Evolutionary conservation across 306 rosid species (phyloP), one percentile per base, ranked within the genome.

Genomic region (Datisca glomerata): DNA sequence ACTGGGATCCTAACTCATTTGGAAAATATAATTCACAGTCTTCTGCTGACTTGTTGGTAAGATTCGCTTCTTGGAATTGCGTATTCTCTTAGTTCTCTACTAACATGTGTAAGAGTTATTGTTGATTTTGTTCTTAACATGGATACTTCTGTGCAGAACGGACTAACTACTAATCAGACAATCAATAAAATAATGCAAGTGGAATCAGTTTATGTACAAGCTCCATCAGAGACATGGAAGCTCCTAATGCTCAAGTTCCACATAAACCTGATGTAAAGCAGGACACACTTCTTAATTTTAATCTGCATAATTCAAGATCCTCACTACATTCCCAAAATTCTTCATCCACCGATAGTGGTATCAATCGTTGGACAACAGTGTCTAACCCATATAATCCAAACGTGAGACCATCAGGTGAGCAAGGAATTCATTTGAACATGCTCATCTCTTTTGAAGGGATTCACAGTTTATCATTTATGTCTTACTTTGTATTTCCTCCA

Each of bases 1-100:
- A 80, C 61, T 91, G 98, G 98, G 86, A 84, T 43, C 81, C 85
- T 37, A 72, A 76, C 50, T 52, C 84, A 9, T 70, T 71, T 60
- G 81, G 55, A 45, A 96, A 75, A 52, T 64, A 28, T 35, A 81
- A 71, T 63, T 31, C 33, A n/a, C 73, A 68, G 36, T 62, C 62
- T 43, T 57, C 73, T 9, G 79, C 86, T 24, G 96, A 75, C 53
- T 57, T 74, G 51, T 64, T 67, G 84, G 98, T 91, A 75, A 55
- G 71, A 23, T 51, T 54, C 29, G 25, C 37, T 49, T 20, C 28
- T 22, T 46, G 18, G 21, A 38, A 54, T 11, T 31, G 6, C 11
- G 25, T 15, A 33, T n/a, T 32, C 47, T 5, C 29, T 63, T 33
- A 17, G 21, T 56, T 47, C 9, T 16, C 35, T 63, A 17, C 47